Conservation (phyloP, 2,329 filamentous ascomycete genomes). For the Neonectria faginata region DNA sequence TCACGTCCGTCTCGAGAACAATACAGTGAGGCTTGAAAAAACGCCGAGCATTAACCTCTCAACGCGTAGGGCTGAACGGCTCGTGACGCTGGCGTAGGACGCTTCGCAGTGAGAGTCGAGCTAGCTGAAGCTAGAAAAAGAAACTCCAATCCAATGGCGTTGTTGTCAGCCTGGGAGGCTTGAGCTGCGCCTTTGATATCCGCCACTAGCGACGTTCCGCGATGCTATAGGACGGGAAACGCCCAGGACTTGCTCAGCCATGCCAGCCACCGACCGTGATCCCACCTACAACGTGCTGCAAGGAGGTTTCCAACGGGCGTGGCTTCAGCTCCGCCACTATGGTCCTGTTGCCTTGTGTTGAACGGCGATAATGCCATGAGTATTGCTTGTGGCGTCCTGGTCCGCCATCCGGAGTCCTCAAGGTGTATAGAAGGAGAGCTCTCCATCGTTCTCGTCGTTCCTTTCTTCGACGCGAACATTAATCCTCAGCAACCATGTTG, state of each 20-base stretch:
- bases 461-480: neutral
- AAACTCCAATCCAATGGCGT: neutral
- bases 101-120: neutral
- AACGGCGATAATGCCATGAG: neutral
- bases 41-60: no score
- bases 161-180: neutral
- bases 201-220: neutral
- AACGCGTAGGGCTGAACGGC: no score
- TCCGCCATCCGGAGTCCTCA: neutral
- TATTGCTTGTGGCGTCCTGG: neutral
- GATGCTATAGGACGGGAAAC: neutral
- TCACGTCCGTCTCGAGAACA: no score
- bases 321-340: neutral
- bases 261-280: neutral
- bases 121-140: neutral
- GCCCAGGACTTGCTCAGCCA: neutral
- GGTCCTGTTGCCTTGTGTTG: neutral
- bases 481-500: neutral
- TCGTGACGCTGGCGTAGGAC: neutral
- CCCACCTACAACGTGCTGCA: neutral
- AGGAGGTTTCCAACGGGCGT: neutral
- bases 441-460: neutral
- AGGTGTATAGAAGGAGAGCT: neutral
- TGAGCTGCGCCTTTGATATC: neutral
- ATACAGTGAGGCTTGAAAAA: no score